Conservation (phyloP, 169 alveolate genomes). For the Eimeria maxima region DNA sequence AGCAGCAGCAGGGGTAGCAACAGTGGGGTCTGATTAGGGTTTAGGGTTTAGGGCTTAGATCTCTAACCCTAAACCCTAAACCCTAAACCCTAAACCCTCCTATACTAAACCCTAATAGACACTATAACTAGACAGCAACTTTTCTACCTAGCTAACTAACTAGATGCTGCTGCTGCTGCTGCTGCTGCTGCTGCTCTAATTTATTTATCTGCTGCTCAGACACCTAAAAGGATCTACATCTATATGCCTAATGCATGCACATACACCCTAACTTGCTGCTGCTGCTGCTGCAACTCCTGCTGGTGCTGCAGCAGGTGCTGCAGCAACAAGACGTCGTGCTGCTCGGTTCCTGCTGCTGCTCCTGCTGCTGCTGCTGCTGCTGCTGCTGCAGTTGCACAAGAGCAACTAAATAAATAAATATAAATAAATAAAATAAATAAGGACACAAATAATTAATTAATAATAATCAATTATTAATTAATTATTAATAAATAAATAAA, state of each 20-base stretch:
- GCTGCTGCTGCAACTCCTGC: not conserved
- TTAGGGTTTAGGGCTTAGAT: not conserved
- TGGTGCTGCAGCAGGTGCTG: not conserved
- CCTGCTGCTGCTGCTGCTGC: not conserved
- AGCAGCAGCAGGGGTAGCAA: not conserved
- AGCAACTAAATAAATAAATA: no score
- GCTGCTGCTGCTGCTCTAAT: not conserved
- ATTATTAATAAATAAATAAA: no score
- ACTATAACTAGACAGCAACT: not conserved
- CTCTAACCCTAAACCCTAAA: no score
- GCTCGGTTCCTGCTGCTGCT: not conserved
- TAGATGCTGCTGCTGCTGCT: not conserved
- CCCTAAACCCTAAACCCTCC: no score
- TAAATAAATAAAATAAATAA: no score
- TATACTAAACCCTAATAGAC: no score
- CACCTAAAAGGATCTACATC: not conserved
- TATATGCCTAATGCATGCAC: not conserved
- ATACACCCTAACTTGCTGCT: not conserved
- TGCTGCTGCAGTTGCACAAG: no score
- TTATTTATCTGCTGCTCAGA: not conserved
- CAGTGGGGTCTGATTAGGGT: not conserved
- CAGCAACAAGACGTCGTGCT: no score
- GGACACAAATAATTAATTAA: no score
- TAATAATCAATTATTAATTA: no score
- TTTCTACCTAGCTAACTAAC: not conserved